Evolutionary conservation across 2,329 filamentous ascomycete species (phyloP).

Genomic region (Aspergillus hiratsukae): DNA sequence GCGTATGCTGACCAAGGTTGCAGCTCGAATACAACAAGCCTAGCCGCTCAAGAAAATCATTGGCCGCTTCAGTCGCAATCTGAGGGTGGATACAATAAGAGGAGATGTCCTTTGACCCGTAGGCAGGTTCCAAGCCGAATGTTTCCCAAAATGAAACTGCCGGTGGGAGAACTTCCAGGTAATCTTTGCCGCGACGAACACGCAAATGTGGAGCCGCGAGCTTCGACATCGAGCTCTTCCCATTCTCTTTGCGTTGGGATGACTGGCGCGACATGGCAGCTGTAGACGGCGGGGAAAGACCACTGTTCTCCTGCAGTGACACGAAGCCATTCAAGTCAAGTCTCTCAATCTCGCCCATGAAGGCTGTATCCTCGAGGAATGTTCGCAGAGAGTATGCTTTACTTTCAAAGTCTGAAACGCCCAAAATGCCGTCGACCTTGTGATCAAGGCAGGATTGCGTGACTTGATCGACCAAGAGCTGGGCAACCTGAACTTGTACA

Average conservation of each 20-base stretch:
- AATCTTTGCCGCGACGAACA: constrained; percentile 50
- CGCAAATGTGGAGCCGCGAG: constrained; percentile 52
- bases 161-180: constrained; percentile 53
- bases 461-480: constrained; percentile 40
- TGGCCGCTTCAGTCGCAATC: constrained; percentile 43
- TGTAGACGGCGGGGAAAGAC: constrained; percentile 10
- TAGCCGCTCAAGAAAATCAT: constrained; percentile 51
- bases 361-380: constrained; percentile 24
- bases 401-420: constrained; percentile 26
- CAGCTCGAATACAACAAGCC: constrained; percentile 53
- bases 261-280: constrained; percentile 14
- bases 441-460: constrained; percentile 43
- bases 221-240: constrained; percentile 35
- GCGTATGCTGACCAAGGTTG: constrained; percentile 51
- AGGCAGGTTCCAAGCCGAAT: constrained; percentile 53
- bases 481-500: constrained; percentile 35
- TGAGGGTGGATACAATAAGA: constrained; percentile 55
- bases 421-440: constrained; percentile 23
- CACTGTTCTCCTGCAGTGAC: constrained; percentile 27
- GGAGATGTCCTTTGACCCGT: constrained; percentile 54
- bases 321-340: constrained; percentile 36
- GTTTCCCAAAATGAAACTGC: constrained; percentile 59
- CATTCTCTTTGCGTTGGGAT: constrained; percentile 22
- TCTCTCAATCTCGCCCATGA: constrained; percentile 27
- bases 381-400: constrained; percentile 20